These are phyloP conservation scores for Fraxinus platypoda DNA, from an alignment of 305 asterid species.

Conservation along the genomic window DNA sequence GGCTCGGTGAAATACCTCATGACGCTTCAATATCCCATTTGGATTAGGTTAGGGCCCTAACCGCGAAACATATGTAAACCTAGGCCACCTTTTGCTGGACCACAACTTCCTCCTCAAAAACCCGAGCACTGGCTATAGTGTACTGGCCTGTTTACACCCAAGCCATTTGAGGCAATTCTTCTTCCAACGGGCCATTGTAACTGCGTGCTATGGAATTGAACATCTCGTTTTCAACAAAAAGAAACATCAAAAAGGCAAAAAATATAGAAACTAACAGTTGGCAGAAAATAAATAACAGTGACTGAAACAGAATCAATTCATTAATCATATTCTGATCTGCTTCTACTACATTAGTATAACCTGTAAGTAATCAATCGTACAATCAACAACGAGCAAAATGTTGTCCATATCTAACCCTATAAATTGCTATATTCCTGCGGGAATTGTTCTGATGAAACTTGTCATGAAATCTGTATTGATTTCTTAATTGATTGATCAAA, in stretches of 20 bases:
- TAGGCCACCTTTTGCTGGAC: background rate
- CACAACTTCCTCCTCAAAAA: background rate
- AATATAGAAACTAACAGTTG: background rate
- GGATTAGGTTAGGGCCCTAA: background rate
- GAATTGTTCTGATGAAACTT: background rate
- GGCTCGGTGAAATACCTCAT: too few relatives aligned
- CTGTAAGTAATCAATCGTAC: background rate
- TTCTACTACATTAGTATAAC: background rate
- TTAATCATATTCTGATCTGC: background rate
- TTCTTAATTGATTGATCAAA: background rate
- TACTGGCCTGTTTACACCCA: background rate
- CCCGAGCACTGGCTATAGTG: background rate
- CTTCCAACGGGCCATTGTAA: background rate
- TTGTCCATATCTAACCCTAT: too few relatives aligned
- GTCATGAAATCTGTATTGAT: background rate
- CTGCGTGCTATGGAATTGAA: background rate
- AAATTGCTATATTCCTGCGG: too few relatives aligned
- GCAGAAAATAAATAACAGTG: background rate
- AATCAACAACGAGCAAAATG: background rate
- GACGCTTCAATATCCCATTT: too few relatives aligned
- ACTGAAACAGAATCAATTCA: background rate
- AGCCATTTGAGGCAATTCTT: background rate
- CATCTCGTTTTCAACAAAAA: background rate
- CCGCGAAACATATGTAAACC: background rate
- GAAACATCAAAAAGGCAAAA: background rate